Evolutionary conservation across 345 rosid species (phyloP).

Genomic region (Capsella bursapastoris): DNA sequence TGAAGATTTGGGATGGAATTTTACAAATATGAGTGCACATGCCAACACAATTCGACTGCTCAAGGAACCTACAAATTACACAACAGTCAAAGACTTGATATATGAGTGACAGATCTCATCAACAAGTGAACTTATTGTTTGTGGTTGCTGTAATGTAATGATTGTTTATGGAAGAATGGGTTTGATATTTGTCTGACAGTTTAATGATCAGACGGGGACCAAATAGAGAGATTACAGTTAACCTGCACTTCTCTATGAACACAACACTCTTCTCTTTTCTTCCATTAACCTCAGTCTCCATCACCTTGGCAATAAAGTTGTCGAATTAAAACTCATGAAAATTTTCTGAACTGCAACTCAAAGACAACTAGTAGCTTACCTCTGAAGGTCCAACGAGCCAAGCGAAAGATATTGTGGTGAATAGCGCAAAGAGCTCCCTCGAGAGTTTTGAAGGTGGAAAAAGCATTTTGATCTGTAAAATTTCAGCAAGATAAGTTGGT

Average conservation of each 20-base stretch:
- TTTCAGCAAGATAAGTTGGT: conserved; percentile 6
- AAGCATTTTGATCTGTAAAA: conserved; percentile 59
- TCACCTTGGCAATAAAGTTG: conserved; percentile 29
- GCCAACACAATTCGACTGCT: conserved; percentile 82
- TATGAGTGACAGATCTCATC: background rate
- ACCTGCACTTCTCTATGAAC: conserved; percentile 92
- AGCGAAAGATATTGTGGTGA: conserved; percentile 77
- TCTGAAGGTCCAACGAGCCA: conserved; percentile 91
- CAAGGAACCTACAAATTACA: conserved; percentile 68
- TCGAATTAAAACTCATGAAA: background rate
- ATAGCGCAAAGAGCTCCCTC: conserved; percentile 80
- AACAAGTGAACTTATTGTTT: conserved; percentile 23
- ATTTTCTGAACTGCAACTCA: background rate
- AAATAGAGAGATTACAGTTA: conserved; percentile 38
- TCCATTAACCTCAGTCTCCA: conserved; percentile 79
- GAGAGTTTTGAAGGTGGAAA: conserved; percentile 65
- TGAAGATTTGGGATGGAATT: conserved; percentile 77
- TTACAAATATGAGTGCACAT: conserved; percentile 93
- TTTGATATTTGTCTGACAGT: conserved; percentile 39
- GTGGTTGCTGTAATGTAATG: conserved; percentile 46
- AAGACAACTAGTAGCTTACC: conserved; percentile 48
- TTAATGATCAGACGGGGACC: conserved; percentile 50
- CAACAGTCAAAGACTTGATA: conserved; percentile 15
- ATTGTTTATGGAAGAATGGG: conserved; percentile 45
- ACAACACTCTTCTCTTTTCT: conserved; percentile 78